Evolutionary conservation across 139 green algal species (phyloP).

Genomic region (Helicosporidium sp.): DNA sequence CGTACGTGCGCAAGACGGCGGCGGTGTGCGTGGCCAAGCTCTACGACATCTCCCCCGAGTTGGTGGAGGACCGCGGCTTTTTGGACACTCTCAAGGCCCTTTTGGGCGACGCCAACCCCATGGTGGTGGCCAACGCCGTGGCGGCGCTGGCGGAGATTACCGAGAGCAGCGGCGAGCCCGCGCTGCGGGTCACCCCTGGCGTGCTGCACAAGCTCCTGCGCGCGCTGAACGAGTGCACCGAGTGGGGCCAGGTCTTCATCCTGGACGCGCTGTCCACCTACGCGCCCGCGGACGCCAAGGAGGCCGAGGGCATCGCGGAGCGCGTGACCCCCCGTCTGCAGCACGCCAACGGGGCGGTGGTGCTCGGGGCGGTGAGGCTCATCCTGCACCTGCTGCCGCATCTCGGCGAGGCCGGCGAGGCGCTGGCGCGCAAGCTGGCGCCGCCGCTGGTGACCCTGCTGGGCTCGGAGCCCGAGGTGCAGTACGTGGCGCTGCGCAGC

Average conservation of each 20-base stretch:
- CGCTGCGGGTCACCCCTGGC: constrained; percentile 52
- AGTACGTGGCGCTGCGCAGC: constrained; percentile 96
- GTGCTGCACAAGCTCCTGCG: constrained; percentile 85
- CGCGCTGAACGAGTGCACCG: constrained; percentile 95
- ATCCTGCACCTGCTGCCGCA: constrained; percentile 18
- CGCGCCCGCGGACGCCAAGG: constrained; percentile 31
- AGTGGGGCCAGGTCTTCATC: constrained; percentile 98
- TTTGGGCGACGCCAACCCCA: constrained; percentile 88
- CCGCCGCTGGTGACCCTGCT: constrained; percentile 92
- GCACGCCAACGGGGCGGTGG: constrained; percentile 93
- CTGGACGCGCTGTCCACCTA: constrained; percentile 74
- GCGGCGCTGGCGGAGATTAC: constrained; percentile 85
- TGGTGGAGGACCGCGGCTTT: constrained; percentile 93
- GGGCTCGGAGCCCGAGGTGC: constrained; percentile 76
- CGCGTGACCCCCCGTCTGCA: constrained; percentile 88
- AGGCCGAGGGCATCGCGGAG: constrained; percentile 82
- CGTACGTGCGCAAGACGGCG: constrained; percentile 96
- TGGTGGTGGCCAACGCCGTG: constrained; percentile 97
- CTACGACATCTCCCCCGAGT: constrained; percentile 84
- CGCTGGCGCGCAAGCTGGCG: constrained; percentile 73
- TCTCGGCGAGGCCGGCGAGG: constrained; percentile 39
- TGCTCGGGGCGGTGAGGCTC: constrained; percentile 89
- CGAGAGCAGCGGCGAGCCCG: constrained; percentile 33
- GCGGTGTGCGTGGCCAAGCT: constrained; percentile 96
- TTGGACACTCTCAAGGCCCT: constrained; percentile 82